Conservation (phyloP, 495 filamentous ascomycete species). For the Oleoguttula mirabilis region DNA sequence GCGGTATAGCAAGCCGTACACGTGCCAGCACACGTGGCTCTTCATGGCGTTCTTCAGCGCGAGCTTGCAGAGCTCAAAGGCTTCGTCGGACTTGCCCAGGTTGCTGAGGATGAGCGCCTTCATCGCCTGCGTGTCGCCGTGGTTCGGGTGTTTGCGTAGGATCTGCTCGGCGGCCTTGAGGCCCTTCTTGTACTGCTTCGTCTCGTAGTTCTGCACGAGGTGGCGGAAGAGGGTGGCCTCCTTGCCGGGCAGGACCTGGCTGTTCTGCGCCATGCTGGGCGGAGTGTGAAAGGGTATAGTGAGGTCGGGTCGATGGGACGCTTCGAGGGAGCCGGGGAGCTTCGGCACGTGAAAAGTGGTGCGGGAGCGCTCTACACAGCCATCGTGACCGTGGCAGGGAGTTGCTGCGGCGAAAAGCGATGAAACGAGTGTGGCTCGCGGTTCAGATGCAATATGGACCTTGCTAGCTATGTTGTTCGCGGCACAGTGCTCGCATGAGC, state of each 20-base stretch:
- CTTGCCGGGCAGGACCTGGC: constrained; percentile 77
- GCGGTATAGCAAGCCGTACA: constrained; percentile 90
- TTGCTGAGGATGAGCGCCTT: constrained; percentile 94
- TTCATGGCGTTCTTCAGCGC: constrained; percentile 93
- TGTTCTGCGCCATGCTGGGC: constrained; percentile 12
- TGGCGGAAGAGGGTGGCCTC: constrained; percentile 87
- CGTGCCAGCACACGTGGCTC: constrained; percentile 98
- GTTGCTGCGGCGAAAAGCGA: too few species aligned
- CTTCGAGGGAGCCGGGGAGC: too few species aligned
- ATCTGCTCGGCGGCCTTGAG: constrained; percentile 91
- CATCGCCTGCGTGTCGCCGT: constrained; percentile 98
- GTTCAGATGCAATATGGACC: too few species aligned
- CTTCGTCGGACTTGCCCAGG: constrained; percentile 80
- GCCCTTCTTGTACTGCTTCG: constrained; percentile 97
- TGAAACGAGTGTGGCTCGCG: too few species aligned
- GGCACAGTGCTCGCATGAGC: too few species aligned
- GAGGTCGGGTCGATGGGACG: too few species aligned
- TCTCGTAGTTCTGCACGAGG: constrained; percentile 89
- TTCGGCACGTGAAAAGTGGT: too few species aligned
- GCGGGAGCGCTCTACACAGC: too few species aligned
- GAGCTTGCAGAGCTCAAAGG: constrained; percentile 80
- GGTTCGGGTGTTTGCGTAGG: constrained; percentile 80
- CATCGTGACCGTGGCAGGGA: too few species aligned
- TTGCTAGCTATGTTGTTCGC: too few species aligned
- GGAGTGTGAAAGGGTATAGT: too few species aligned